Evolutionary conservation across 345 rosid genomes (phyloP).

Genomic region (Litchi chinensis): DNA sequence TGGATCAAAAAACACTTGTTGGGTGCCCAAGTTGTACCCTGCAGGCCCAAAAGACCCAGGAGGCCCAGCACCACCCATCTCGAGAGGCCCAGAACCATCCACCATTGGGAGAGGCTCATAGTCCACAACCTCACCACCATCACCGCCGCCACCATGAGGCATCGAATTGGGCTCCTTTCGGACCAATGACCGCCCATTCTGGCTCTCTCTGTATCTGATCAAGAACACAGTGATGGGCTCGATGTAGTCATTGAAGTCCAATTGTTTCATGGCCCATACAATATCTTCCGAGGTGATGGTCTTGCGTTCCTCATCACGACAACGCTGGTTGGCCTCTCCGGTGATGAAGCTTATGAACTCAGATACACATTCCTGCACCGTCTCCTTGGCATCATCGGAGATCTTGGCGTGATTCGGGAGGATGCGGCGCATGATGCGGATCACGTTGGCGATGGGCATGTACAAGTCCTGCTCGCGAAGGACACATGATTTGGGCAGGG

Average conservation of each 20-base stretch:
- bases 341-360: slow-evolving; percentile 77
- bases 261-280: slow-evolving; percentile 69
- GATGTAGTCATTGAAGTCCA: slow-evolving; percentile 62
- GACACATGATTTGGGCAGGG: neutral
- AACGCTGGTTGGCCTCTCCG: slow-evolving; percentile 71
- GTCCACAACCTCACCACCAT: too few species aligned
- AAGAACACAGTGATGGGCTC: slow-evolving; percentile 48
- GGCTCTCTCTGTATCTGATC: slow-evolving; percentile 48
- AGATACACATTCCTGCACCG: slow-evolving; percentile 69
- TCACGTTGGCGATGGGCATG: slow-evolving; percentile 78
- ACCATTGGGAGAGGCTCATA: too few species aligned
- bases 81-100: too few species aligned
- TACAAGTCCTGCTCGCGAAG: slow-evolving; percentile 63
- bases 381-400: slow-evolving; percentile 73
- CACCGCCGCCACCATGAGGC: too few species aligned
- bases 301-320: slow-evolving; percentile 72
- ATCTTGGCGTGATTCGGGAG: slow-evolving; percentile 65
- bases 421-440: slow-evolving; percentile 62
- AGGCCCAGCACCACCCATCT: too few species aligned
- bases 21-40: too few species aligned
- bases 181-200: slow-evolving; percentile 8
- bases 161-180: too few species aligned
- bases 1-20: too few species aligned
- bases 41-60: too few species aligned
- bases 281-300: slow-evolving; percentile 69